Conservation (phyloP, 257 asterid species). For the Plectranthus barbatus region DNA sequence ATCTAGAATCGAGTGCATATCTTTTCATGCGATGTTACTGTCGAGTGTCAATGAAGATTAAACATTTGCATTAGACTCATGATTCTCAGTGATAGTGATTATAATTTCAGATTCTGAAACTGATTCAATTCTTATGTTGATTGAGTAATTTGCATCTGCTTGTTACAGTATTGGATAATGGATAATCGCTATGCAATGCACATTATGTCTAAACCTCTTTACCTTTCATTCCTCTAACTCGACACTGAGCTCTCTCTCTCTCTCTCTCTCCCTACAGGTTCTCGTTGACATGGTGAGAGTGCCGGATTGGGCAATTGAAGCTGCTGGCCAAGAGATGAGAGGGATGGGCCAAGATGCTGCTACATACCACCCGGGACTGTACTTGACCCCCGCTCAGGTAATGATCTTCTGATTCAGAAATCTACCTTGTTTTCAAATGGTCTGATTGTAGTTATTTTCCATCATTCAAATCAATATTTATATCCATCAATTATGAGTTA, state of each 20-base stretch:
- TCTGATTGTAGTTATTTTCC: neutral
- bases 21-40: neutral
- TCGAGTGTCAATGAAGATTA: neutral
- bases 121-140: no score
- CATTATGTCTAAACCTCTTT: neutral
- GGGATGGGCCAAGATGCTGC: constrained; percentile 93
- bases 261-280: constrained; percentile 61
- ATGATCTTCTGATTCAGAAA: neutral
- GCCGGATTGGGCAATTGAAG: constrained; percentile 97
- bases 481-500: neutral
- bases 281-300: constrained; percentile 91
- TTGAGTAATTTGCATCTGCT: no score
- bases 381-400: constrained; percentile 93
- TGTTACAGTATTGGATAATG: no score
- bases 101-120: neutral
- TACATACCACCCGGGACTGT: constrained; percentile 81
- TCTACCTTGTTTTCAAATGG: neutral
- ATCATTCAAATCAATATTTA: neutral
- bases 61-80: neutral
- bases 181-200: neutral
- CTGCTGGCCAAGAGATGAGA: constrained; percentile 96
- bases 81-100: neutral
- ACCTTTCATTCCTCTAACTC: neutral
- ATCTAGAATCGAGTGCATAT: neutral
- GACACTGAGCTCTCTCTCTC: constrained; percentile 3